A percentile compares a stretch with the other conserved stretches of the same genome.
Evolutionary conservation across 495 filamentous ascomycete genomes (phyloP).

Genomic region (Penicillium pulvis): DNA sequence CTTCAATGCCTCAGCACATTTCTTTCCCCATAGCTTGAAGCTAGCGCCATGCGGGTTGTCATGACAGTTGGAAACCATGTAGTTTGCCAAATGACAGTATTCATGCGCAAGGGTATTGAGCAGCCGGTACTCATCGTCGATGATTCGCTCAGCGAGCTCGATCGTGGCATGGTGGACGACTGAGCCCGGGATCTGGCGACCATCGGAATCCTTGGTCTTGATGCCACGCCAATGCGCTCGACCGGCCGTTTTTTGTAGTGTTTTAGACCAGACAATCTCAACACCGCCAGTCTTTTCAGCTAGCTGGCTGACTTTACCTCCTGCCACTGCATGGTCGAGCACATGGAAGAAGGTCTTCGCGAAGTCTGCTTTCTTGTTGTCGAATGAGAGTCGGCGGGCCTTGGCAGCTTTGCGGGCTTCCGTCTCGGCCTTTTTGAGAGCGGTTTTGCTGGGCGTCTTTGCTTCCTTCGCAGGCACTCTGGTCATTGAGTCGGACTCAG

Average conservation of each 20-base stretch:
- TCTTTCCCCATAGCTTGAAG: conserved; percentile 72
- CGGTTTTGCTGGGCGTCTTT: conserved; percentile 47
- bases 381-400: conserved; percentile 63
- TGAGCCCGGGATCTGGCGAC: background rate
- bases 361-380: conserved; percentile 62
- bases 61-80: conserved; percentile 70
- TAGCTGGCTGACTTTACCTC: conserved; percentile 60
- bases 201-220: conserved; percentile 7
- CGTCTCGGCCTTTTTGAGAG: conserved; percentile 44
- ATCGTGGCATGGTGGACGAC: conserved; percentile 68
- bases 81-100: conserved; percentile 91
- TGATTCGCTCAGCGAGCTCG: conserved; percentile 85
- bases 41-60: conserved; percentile 77
- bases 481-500: conserved; percentile 16
- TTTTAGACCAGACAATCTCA: conserved; percentile 79
- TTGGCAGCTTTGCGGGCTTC: conserved; percentile 45
- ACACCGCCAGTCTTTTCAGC: conserved; percentile 73
- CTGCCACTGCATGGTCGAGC: conserved; percentile 69
- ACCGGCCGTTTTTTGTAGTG: conserved; percentile 83
- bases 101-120: conserved; percentile 90
- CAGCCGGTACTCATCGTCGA: conserved; percentile 74
- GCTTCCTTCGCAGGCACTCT: conserved; percentile 18
- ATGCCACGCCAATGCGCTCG: conserved; percentile 75
- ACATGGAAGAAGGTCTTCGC: conserved; percentile 69
- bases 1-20: conserved; percentile 47